Evolutionary conservation across 1,284 basidiomycete genomes (phyloP), one percentile per base, ranked within the genome.

Genomic region (Tilletia indica): DNA sequence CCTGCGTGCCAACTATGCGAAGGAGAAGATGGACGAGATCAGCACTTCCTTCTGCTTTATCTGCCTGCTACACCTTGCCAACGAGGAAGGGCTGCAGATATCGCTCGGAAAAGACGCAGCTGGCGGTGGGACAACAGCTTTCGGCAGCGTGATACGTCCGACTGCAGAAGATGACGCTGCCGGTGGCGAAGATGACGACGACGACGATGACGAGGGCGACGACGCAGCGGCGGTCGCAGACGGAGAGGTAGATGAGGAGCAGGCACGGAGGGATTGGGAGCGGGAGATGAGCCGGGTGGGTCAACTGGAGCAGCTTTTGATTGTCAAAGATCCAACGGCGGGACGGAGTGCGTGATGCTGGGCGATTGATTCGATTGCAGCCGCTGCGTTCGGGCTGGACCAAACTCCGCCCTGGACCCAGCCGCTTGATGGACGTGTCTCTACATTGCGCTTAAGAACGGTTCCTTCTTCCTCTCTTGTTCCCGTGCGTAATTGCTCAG

Each of bases 11-110:
- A 89, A 91, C 8, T 99, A 99, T 85, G 92, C 96, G 0, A 87
- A 87, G 73, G 94, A 97, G 61, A 97, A 95, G 87, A 92, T 99
- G 91, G 90, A 92, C 63, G 97, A 99, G 79, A 97, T 99, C 85
- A 97, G 94, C 84, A 99, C 97, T 9, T 97, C 93, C 74, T 99
- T 97, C 89, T 99, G 96, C 85, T 99, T 99, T 87, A 99, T 99
- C 84, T 99, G 96, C 82, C 86, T 99, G 47, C 86, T 97, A 45
- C 94, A 97, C 86, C 87, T 99, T 54, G 95, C 94, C 61, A 97
- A 98, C 83, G 94, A 98, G 84, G 93, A 93, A 82, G 95, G 95
- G 0, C 87, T 97, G 61, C 74, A 73, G 68, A 81, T 83, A 69
- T 61, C 76, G 66, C 70, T 80, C 71, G 36, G 73, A 61, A 78